Conservation (phyloP, 2,329 filamentous ascomycete genomes). For the Eurotiales sp. region DNA sequence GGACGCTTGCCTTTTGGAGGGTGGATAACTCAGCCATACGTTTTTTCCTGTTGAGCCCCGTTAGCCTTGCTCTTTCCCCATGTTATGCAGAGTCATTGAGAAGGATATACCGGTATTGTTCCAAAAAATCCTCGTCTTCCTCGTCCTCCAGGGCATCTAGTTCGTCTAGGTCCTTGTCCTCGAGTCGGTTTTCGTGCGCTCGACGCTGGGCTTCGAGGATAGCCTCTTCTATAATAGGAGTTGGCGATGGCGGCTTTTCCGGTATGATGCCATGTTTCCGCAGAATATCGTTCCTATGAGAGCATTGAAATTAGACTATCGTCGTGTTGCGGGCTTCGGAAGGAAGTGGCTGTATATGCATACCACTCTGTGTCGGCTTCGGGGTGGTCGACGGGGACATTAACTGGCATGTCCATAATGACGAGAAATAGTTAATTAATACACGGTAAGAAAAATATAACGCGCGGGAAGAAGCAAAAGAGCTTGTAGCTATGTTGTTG, state of each 20-base stretch:
- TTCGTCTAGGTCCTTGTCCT: slow-evolving; percentile 92
- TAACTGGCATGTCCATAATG: slow-evolving; percentile 55
- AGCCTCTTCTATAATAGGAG: slow-evolving; percentile 93
- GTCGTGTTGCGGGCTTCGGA: not conserved
- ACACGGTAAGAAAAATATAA: not conserved
- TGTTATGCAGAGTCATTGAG: too few relatives aligned
- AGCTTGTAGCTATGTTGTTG: too few relatives aligned
- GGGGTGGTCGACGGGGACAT: slow-evolving; percentile 79
- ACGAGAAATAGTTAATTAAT: not conserved
- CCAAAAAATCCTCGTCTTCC: slow-evolving; percentile 88
- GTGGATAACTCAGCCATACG: slow-evolving; percentile 77
- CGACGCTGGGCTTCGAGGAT: slow-evolving; percentile 76
- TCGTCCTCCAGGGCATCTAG: slow-evolving; percentile 90
- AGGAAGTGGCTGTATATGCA: slow-evolving; percentile 14
- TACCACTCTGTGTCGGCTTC: slow-evolving; percentile 99
- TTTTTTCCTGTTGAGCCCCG: slow-evolving; percentile 62
- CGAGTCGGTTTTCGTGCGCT: slow-evolving; percentile 86
- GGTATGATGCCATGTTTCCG: slow-evolving; percentile 95
- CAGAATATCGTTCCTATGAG: slow-evolving; percentile 91
- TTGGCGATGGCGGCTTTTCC: slow-evolving; percentile 94
- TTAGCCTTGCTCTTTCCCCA: not conserved
- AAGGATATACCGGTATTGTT: slow-evolving; percentile 64
- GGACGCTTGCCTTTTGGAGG: slow-evolving; percentile 71
- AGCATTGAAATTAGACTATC: slow-evolving; percentile 17
- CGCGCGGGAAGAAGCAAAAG: too few relatives aligned